A percentile compares a stretch with the other conserved stretches of the same genome.
These are phyloP conservation scores for Pyricularia sp. DNA, from an alignment of 2,329 filamentous ascomycete species.

Conservation along the genomic window DNA sequence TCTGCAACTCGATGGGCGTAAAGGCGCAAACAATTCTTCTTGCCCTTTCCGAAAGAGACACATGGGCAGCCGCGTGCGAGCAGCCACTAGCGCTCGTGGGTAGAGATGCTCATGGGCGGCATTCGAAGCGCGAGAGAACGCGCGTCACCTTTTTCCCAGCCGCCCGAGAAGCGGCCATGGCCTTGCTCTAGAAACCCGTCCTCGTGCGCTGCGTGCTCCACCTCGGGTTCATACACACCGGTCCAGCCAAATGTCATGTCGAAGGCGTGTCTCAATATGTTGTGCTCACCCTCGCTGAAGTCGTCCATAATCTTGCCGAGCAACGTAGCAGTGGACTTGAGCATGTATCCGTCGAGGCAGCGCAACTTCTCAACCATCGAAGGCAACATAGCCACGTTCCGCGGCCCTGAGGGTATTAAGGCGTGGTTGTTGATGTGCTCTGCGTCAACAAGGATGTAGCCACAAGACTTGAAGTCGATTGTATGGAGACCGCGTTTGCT, in stretches of 20 bases:
- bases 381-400: slow-evolving; percentile 4
- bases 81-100: slow-evolving; percentile 1
- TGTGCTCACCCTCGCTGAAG: slow-evolving; percentile 16
- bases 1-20: background rate
- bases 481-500: slow-evolving; percentile 17
- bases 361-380: slow-evolving; percentile 6
- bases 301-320: slow-evolving; percentile 21
- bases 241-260: slow-evolving; percentile 25
- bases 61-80: slow-evolving; percentile 2
- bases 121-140: background rate
- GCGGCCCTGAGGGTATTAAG: slow-evolving; percentile 16
- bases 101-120: background rate
- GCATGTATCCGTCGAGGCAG: slow-evolving; percentile 17
- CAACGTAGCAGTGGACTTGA: slow-evolving; percentile 21
- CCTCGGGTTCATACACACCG: slow-evolving; percentile 17
- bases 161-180: slow-evolving; percentile 26
- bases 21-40: background rate
- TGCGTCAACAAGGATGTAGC: slow-evolving; percentile 37
- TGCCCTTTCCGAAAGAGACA: background rate
- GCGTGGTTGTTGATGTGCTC: slow-evolving; percentile 22
- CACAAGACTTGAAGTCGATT: slow-evolving; percentile 46
- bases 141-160: background rate
- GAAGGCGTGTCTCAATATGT: slow-evolving; percentile 17
- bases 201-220: slow-evolving; percentile 18
- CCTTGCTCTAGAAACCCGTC: slow-evolving; percentile 25